These are phyloP conservation scores for Esteya vermicola DNA, from an alignment of 2,329 filamentous ascomycete genomes.

Conservation along the genomic window DNA sequence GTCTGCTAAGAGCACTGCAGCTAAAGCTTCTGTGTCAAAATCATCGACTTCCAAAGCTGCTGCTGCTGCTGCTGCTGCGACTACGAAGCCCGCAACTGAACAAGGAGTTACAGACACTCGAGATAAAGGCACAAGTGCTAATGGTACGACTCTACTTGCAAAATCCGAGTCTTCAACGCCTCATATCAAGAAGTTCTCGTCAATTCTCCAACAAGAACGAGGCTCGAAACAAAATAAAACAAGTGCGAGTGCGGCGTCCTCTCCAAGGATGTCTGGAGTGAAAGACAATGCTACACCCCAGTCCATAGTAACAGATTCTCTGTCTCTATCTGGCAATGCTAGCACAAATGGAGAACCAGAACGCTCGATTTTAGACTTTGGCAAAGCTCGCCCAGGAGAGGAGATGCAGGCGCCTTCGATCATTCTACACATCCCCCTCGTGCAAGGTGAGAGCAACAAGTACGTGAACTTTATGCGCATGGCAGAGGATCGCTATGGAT, in stretches of 20 bases:
- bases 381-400: constrained; percentile 42
- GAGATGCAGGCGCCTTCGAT: constrained; percentile 59
- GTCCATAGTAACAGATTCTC: constrained; percentile 14
- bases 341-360: constrained; percentile 16
- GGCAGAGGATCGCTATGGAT: constrained; percentile 87
- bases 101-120: constrained; percentile 14
- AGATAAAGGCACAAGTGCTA: constrained; percentile 9
- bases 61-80: not conserved
- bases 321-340: constrained; percentile 16
- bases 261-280: constrained; percentile 33
- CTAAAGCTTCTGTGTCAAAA: constrained; percentile 5
- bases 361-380: constrained; percentile 48
- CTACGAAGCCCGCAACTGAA: constrained; percentile 4
- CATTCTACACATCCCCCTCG: constrained; percentile 64
- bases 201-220: constrained; percentile 29
- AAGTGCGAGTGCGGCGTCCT: constrained; percentile 20
- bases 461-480: constrained; percentile 92
- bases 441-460: constrained; percentile 65
- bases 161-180: constrained; percentile 7
- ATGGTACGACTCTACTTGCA: constrained; percentile 1
- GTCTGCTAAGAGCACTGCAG: constrained; percentile 2
- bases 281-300: constrained; percentile 26
- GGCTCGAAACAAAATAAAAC: constrained; percentile 22
- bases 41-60: constrained; percentile 7
- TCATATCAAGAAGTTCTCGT: constrained; percentile 28